Percentiles rank a stretch among this genome's conserved stretches.
Conservation (phyloP, 331 rosid species). For the Quercus phellos region DNA sequence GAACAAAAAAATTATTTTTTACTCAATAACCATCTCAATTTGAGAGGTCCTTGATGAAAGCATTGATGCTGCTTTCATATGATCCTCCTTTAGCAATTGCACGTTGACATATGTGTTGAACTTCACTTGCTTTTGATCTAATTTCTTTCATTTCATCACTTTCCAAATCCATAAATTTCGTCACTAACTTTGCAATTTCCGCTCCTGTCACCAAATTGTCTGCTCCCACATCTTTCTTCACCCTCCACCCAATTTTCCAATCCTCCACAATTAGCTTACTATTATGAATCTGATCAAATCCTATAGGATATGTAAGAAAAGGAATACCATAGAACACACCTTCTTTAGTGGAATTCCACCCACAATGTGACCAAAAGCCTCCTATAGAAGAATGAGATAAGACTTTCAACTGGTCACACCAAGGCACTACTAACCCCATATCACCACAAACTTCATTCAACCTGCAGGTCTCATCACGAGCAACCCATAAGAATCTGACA, state of each 20-base stretch:
- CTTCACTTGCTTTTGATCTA: slow-evolving; percentile 22
- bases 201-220: slow-evolving; percentile 25
- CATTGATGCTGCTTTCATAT: slow-evolving; percentile 11
- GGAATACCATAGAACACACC: slow-evolving; percentile 43
- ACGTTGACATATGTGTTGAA: slow-evolving; percentile 9
- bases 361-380: slow-evolving; percentile 55
- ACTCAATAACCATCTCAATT: no score
- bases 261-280: slow-evolving; percentile 34
- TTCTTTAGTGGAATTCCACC: slow-evolving; percentile 53
- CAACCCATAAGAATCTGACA: slow-evolving; percentile 42
- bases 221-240: slow-evolving; percentile 18
- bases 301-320: slow-evolving; percentile 39
- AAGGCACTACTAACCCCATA: slow-evolving; percentile 34
- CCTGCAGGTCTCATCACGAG: slow-evolving; percentile 20
- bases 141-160: slow-evolving; percentile 21
- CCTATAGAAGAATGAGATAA: slow-evolving; percentile 37
- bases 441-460: slow-evolving; percentile 28
- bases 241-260: slow-evolving; percentile 50
- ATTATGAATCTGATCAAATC: slow-evolving; percentile 34
- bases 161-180: slow-evolving; percentile 36
- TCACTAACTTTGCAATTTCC: slow-evolving; percentile 27
- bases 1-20: no score
- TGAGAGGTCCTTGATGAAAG: slow-evolving; percentile 15
- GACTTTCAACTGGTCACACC: slow-evolving; percentile 58
- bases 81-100: slow-evolving; percentile 32